Evolutionary conservation across 148 eudicot species (phyloP).

Genomic region (Silene uniflora): DNA sequence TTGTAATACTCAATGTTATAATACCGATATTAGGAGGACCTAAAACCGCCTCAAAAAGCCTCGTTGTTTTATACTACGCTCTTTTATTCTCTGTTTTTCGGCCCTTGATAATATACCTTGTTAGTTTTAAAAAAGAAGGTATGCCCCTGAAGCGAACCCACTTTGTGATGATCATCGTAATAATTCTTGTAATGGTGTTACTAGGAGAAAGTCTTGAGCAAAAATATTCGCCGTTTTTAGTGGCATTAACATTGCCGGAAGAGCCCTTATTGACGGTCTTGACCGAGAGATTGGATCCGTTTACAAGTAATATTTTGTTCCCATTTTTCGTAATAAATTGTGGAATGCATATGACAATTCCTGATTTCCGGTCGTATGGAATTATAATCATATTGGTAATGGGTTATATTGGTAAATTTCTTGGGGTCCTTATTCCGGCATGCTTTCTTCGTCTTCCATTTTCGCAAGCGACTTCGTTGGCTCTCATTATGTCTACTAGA

Average conservation of each 20-base stretch:
- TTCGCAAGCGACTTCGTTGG: conserved; percentile 2
- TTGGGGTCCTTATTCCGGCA: conserved; percentile 7
- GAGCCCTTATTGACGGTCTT: conserved; percentile 21
- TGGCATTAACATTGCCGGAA: conserved; percentile 21
- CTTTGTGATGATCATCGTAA: not conserved
- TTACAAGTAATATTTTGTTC: conserved; percentile 8
- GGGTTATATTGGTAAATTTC: conserved; percentile 18
- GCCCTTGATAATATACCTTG: conserved; percentile 9
- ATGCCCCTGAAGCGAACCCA: not conserved
- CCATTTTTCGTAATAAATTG: conserved; percentile 15
- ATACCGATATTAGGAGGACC: not conserved
- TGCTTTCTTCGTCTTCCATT: not conserved
- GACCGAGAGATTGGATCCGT: conserved; percentile 8
- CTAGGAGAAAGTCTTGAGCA: not conserved
- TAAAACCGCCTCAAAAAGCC: not conserved
- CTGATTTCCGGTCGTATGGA: not conserved
- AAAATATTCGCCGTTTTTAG: not conserved
- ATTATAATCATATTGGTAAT: not conserved
- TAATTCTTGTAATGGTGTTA: not conserved
- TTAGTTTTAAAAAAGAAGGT: conserved; percentile 17
- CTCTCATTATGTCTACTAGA: conserved; percentile 12
- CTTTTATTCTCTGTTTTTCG: not conserved
- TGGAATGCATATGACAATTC: conserved; percentile 4
- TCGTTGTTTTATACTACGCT: not conserved
- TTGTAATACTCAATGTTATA: not conserved